These are phyloP conservation scores for Aspergillus sp. DNA, from an alignment of 2,329 filamentous ascomycete genomes.

Conservation along the genomic window DNA sequence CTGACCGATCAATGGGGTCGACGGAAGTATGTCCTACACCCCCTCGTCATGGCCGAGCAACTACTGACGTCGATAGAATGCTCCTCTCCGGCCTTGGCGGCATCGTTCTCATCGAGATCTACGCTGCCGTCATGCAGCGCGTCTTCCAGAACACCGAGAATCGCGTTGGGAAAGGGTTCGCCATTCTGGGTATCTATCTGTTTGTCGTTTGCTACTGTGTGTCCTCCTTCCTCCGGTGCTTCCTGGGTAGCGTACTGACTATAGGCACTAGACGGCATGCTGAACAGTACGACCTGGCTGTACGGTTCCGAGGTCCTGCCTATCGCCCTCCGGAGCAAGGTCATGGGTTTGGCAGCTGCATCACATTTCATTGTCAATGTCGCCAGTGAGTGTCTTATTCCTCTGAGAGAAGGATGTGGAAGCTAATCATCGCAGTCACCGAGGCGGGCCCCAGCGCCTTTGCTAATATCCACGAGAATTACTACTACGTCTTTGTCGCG, in stretches of 20 bases:
- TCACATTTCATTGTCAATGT: slow-evolving; percentile 57
- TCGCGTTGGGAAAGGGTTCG: slow-evolving; percentile 57
- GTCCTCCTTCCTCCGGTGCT: slow-evolving; percentile 14
- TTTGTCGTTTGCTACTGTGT: slow-evolving; percentile 56
- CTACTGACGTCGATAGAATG: slow-evolving; percentile 42
- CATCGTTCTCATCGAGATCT: slow-evolving; percentile 57
- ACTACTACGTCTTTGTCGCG: slow-evolving; percentile 59
- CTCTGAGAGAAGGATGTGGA: not conserved
- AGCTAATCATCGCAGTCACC: slow-evolving; percentile 35
- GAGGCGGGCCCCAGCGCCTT: slow-evolving; percentile 57
- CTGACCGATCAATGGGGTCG: slow-evolving; percentile 59
- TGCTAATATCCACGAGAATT: slow-evolving; percentile 57
- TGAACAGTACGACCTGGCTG: slow-evolving; percentile 55
- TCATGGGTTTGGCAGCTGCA: slow-evolving; percentile 55
- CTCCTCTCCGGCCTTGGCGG: slow-evolving; percentile 52
- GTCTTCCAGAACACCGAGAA: slow-evolving; percentile 56
- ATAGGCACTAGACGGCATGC: slow-evolving; percentile 42
- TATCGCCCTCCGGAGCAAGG: slow-evolving; percentile 52
- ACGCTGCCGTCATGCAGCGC: slow-evolving; percentile 58
- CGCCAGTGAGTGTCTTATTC: slow-evolving; percentile 29
- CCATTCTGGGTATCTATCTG: slow-evolving; percentile 58
- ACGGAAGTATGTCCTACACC: slow-evolving; percentile 42
- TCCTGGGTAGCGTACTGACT: not conserved
- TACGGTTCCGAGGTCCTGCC: slow-evolving; percentile 57
- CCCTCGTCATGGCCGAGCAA: not conserved